Conservation (phyloP, 2,329 filamentous ascomycete genomes). For the Penicillium sp. region DNA sequence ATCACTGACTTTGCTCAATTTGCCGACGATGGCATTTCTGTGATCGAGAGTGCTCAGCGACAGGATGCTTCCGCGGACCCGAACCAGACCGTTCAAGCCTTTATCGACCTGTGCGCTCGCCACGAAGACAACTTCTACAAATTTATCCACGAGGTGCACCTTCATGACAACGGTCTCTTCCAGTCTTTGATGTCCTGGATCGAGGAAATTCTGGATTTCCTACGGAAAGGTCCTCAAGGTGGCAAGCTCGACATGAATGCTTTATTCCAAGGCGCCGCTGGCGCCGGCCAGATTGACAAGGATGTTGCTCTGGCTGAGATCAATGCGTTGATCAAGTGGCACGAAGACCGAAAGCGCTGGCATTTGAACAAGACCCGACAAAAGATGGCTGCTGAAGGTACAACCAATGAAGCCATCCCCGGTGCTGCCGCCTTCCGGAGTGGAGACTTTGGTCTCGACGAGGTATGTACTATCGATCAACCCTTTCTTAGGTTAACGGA, state of each 20-base stretch:
- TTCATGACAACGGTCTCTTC: constrained; percentile 94
- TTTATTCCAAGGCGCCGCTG: constrained; percentile 76
- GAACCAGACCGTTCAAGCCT: constrained; percentile 96
- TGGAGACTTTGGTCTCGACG: constrained; percentile 84
- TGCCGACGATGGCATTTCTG: constrained; percentile 85
- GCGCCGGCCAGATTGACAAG: constrained; percentile 66
- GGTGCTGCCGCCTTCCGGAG: constrained; percentile 64
- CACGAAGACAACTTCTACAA: constrained; percentile 99
- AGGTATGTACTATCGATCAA: constrained; percentile 48
- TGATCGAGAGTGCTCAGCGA: constrained; percentile 64
- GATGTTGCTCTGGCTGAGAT: constrained; percentile 74
- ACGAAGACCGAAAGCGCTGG: constrained; percentile 95
- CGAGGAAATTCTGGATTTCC: constrained; percentile 89
- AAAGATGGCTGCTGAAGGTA: constrained; percentile 92
- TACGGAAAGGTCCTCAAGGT: constrained; percentile 77
- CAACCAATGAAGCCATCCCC: constrained; percentile 49
- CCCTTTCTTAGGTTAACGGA: neutral
- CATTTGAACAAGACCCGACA: constrained; percentile 95
- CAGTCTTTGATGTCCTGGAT: constrained; percentile 97
- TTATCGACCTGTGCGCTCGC: constrained; percentile 92
- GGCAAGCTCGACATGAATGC: constrained; percentile 93
- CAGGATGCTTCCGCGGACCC: constrained; percentile 90
- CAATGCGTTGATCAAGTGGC: constrained; percentile 83
- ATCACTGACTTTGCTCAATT: constrained; percentile 96
- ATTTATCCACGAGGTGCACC: constrained; percentile 96